These are phyloP conservation scores for Phytomonas sp. DNA, from an alignment of 208 protist species.

Conservation along the genomic window DNA sequence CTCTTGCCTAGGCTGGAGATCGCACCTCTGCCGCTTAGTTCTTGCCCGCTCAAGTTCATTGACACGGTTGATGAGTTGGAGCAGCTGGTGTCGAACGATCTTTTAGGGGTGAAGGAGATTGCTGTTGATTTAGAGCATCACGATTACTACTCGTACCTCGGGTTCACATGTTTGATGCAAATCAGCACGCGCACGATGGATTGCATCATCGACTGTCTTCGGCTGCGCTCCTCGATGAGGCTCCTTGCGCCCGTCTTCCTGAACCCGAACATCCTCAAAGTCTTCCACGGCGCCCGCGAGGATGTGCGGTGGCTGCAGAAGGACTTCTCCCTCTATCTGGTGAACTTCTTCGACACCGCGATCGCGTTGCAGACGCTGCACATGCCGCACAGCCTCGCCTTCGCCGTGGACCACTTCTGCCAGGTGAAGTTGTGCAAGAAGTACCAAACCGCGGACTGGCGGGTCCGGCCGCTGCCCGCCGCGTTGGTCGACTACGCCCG, in stretches of 20 bases:
- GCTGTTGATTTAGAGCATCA: constrained; percentile 95
- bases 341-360: constrained; percentile 98
- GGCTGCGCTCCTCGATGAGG: constrained; percentile 86
- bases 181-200: constrained; percentile 94
- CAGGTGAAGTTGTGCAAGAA: constrained; percentile 94
- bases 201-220: constrained; percentile 96
- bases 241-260: constrained; percentile 86
- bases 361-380: constrained; percentile 92
- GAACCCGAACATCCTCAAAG: constrained; percentile 91
- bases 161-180: constrained; percentile 98
- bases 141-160: constrained; percentile 93
- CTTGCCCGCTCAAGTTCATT: constrained; percentile 61
- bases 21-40: constrained; percentile 48
- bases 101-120: constrained; percentile 53
- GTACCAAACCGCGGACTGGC: constrained; percentile 98
- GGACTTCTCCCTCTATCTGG: constrained; percentile 97
- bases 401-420: constrained; percentile 92
- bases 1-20: constrained; percentile 46
- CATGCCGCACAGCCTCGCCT: constrained; percentile 88
- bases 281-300: constrained; percentile 94
- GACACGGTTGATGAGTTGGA: constrained; percentile 52
- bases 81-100: constrained; percentile 18
- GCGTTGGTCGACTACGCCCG: constrained; percentile 97
- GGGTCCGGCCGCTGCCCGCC: constrained; percentile 93
- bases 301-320: constrained; percentile 97